Evolutionary conservation across 371 early-diverging fungal species (phyloP).

Genomic region (Mucor racemosus): DNA sequence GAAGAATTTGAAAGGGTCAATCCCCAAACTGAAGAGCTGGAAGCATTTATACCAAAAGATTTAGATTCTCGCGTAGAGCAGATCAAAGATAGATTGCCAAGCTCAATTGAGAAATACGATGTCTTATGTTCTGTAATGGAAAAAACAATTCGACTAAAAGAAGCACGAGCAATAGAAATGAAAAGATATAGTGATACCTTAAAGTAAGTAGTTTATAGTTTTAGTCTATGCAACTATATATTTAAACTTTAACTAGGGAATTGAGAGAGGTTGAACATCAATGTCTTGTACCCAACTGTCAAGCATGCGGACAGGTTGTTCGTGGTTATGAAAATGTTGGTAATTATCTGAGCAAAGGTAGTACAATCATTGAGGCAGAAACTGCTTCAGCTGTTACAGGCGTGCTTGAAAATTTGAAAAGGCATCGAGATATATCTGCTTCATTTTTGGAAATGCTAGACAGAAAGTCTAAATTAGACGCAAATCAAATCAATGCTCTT

Average conservation of each 20-base stretch:
- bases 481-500: conserved; percentile 42
- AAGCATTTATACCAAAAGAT: conserved; percentile 44
- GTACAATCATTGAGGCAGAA: conserved; percentile 41
- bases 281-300: conserved; percentile 56
- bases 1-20: conserved; percentile 45
- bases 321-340: conserved; percentile 56
- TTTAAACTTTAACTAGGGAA: conserved; percentile 16
- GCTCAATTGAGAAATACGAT: conserved; percentile 60
- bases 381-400: conserved; percentile 21
- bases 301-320: conserved; percentile 55
- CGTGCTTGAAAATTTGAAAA: conserved; percentile 69
- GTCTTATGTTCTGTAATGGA: conserved; percentile 61
- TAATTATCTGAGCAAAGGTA: conserved; percentile 46
- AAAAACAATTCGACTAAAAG: conserved; percentile 54
- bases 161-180: conserved; percentile 56
- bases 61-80: conserved; percentile 40
- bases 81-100: conserved; percentile 31
- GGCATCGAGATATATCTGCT: conserved; percentile 66
- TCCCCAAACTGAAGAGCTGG: conserved; percentile 34
- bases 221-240: neutral
- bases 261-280: conserved; percentile 50
- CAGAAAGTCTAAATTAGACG: conserved; percentile 28
- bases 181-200: conserved; percentile 52
- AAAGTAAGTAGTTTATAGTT: conserved; percentile 41
- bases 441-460: conserved; percentile 33